phyloP scores from a whole-genome alignment of 495 filamentous ascomycete genomes.

The Cercophora newfieldiana region DNA sequence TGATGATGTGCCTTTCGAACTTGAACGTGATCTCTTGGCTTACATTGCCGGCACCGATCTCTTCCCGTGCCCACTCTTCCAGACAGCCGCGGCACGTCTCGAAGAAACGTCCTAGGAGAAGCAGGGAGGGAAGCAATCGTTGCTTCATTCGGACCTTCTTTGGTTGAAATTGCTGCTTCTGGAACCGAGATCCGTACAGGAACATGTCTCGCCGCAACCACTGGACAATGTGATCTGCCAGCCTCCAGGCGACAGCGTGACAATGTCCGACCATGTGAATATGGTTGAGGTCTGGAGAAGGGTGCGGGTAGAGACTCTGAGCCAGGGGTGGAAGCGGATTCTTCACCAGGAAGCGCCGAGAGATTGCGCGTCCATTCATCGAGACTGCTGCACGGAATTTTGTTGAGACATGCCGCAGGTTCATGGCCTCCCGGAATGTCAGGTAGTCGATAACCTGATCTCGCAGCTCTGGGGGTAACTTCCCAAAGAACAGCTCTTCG shows the following conservation, averaged over 20 bases:
- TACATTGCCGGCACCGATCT: background rate
- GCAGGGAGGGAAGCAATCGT: conserved; percentile 3
- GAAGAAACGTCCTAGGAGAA: conserved; percentile 9
- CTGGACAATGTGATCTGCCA: conserved; percentile 13
- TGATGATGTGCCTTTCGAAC: conserved; percentile 3
- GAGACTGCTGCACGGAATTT: conserved; percentile 11
- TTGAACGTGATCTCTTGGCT: background rate
- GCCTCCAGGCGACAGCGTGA: conserved; percentile 9
- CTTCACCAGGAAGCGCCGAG: conserved; percentile 3
- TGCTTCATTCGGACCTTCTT: conserved; percentile 15
- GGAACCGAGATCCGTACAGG: conserved; percentile 10
- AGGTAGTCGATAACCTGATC: conserved; percentile 13
- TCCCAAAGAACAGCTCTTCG: conserved; percentile 18
- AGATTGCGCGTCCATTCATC: conserved; percentile 11
- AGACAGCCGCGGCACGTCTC: background rate
- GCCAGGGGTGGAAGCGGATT: conserved; percentile 16
- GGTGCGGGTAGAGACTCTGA: conserved; percentile 3
- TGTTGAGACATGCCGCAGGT: conserved; percentile 12
- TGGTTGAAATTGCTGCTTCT: conserved; percentile 1
- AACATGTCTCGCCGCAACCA: conserved; percentile 11
- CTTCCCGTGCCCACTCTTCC: background rate
- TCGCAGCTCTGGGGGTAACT: conserved; percentile 13
- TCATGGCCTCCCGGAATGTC: conserved; percentile 9
- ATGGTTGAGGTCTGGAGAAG: conserved; percentile 2
- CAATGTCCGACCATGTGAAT: conserved; percentile 7